phyloP scores from a whole-genome alignment of 805 yeast genomes.

The Candida oleophila region DNA sequence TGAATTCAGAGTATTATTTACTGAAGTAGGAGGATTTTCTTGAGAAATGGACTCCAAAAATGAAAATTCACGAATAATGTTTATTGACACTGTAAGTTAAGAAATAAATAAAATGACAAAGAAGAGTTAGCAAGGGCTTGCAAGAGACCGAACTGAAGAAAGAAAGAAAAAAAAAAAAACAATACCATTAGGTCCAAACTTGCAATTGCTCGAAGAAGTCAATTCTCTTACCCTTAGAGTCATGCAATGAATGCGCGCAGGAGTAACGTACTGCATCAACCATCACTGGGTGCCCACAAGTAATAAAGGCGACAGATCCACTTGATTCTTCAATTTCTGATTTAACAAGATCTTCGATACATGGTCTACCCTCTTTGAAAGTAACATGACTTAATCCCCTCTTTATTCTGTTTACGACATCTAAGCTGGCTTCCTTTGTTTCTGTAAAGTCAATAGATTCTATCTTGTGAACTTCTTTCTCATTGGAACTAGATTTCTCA shows the following conservation, averaged over 20 bases:
- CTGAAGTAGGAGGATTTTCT: too few species aligned
- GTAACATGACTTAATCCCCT: slow-evolving; percentile 31
- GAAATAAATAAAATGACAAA: background rate
- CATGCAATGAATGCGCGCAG: slow-evolving; percentile 41
- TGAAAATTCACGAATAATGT: too few species aligned
- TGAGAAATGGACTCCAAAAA: too few species aligned
- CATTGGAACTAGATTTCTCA: background rate
- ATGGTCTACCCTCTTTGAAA: slow-evolving; percentile 50
- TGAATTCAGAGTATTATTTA: background rate
- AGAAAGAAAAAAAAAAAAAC: background rate
- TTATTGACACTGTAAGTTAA: too few species aligned
- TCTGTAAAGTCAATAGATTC: background rate
- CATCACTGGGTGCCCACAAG: slow-evolving; percentile 64
- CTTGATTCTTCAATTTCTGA: slow-evolving; percentile 33
- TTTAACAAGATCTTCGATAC: slow-evolving; percentile 36
- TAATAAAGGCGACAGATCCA: slow-evolving; percentile 51
- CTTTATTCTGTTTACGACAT: background rate
- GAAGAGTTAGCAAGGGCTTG: background rate
- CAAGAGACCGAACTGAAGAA: background rate
- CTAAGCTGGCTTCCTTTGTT: background rate
- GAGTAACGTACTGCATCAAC: slow-evolving; percentile 54
- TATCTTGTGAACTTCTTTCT: background rate
- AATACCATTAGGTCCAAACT: slow-evolving; percentile 49
- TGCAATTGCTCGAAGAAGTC: slow-evolving; percentile 77
- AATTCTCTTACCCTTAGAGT: slow-evolving; percentile 43